phyloP scores from a whole-genome alignment of 1,284 basidiomycete species.

The Xerocomus minutiporus region DNA sequence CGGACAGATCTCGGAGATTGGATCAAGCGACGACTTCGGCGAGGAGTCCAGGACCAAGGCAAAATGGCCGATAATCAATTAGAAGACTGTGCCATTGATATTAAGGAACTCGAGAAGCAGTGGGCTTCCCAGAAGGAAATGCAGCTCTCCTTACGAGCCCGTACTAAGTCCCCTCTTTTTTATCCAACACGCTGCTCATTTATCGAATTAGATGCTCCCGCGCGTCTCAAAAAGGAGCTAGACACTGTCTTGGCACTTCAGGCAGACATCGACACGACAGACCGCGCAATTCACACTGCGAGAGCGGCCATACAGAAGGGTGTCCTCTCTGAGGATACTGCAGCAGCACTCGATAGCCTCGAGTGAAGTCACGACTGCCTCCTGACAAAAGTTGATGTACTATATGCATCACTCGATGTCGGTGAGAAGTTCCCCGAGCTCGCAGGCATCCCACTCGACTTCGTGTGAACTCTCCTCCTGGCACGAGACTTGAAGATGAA shows the following conservation, averaged over 20 bases:
- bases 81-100: slow-evolving; percentile 3
- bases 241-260: slow-evolving; percentile 27
- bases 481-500: slow-evolving; percentile 38
- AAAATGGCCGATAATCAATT: too few species aligned
- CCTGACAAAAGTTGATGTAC: slow-evolving; percentile 23
- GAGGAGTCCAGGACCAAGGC: slow-evolving; percentile 16
- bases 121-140: slow-evolving; percentile 31
- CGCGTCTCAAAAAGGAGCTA: slow-evolving; percentile 33
- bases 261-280: slow-evolving; percentile 23
- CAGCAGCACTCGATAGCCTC: slow-evolving; percentile 14
- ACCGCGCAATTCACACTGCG: slow-evolving; percentile 20
- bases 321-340: background rate
- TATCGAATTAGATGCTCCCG: slow-evolving; percentile 30
- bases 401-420: slow-evolving; percentile 38
- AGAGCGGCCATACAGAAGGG: background rate
- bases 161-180: slow-evolving; percentile 22
- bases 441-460: slow-evolving; percentile 27
- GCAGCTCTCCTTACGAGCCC: slow-evolving; percentile 30
- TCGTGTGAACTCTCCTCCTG: slow-evolving; percentile 32
- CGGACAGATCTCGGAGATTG: background rate
- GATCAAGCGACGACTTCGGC: slow-evolving; percentile 15
- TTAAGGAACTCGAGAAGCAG: slow-evolving; percentile 21
- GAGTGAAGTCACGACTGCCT: slow-evolving; percentile 17
- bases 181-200: background rate
- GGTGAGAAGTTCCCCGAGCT: slow-evolving; percentile 34